Evolutionary conservation across 345 rosid species (phyloP).

Genomic region (Bruguiera sexangula): DNA sequence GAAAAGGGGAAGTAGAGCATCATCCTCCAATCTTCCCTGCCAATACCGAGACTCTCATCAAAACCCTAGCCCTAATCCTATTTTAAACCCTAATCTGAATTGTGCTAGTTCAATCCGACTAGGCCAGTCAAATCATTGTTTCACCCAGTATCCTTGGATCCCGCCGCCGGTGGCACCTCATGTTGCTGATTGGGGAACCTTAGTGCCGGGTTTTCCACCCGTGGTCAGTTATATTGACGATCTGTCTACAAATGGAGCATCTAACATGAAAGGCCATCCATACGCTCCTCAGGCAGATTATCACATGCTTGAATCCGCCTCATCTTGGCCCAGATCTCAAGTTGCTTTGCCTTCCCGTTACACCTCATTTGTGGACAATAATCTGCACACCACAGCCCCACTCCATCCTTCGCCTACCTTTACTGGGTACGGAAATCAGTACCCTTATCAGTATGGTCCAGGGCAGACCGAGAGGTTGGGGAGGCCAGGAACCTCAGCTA

Average conservation of each 20-base stretch:
- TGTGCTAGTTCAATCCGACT: constrained; percentile 20
- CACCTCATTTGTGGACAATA: constrained; percentile 28
- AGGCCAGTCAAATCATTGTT: constrained; percentile 40
- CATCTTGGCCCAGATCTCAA: constrained; percentile 49
- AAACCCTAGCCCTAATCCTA: constrained; percentile 48
- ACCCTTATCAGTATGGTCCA: constrained; percentile 44
- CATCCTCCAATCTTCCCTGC: constrained; percentile 19
- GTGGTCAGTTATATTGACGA: constrained; percentile 42
- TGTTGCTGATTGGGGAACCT: constrained; percentile 28
- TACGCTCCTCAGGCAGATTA: constrained; percentile 32
- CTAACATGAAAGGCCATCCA: constrained; percentile 26
- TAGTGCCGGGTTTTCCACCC: constrained; percentile 34
- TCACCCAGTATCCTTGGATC: constrained; percentile 46
- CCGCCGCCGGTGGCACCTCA: constrained; percentile 28
- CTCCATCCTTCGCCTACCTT: constrained; percentile 23
- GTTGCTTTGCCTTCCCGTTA: constrained; percentile 36
- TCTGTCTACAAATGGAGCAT: constrained; percentile 33
- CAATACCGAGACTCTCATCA: constrained; percentile 45
- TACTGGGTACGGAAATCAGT: constrained; percentile 52
- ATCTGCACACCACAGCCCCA: constrained; percentile 26
- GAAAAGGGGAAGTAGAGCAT: constrained; percentile 40
- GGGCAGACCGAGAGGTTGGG: constrained; percentile 45
- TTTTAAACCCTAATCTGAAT: constrained; percentile 29
- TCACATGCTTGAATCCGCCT: constrained; percentile 45
- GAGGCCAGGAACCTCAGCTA: constrained; percentile 69